A percentile compares a stretch with the other conserved stretches of the same genome.
Evolutionary conservation across 116 monocot genomes (phyloP).

Genomic region (Dioscorea cayenensis): DNA sequence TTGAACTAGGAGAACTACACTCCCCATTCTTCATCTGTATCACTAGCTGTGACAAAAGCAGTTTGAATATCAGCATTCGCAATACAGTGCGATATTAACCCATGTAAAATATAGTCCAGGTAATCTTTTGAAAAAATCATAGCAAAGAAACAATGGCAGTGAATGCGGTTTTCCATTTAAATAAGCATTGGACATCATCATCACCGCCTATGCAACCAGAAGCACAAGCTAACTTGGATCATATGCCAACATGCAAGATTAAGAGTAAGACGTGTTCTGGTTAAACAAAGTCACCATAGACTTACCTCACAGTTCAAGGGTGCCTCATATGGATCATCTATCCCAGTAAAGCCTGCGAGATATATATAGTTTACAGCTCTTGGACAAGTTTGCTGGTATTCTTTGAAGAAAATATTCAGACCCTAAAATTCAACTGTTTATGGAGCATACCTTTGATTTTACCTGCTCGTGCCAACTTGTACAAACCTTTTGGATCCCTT

Average conservation of each 20-base stretch:
- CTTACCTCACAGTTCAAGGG: constrained; percentile 71
- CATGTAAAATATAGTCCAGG: not conserved
- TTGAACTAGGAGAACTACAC: constrained; percentile 52
- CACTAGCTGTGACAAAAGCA: constrained; percentile 41
- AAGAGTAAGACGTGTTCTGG: not conserved
- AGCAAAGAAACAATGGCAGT: not conserved
- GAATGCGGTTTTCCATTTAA: not conserved
- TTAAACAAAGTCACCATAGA: not conserved
- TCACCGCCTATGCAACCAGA: not conserved
- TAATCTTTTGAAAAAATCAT: not conserved
- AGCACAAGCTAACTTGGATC: not conserved
- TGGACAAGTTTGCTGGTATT: not conserved
- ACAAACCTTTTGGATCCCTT: constrained; percentile 90
- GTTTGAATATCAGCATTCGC: not conserved
- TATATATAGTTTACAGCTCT: not conserved
- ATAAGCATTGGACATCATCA: not conserved
- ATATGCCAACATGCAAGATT: not conserved
- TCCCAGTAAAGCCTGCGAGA: constrained; percentile 76
- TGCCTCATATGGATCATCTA: constrained; percentile 88
- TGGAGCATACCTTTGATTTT: constrained; percentile 66
- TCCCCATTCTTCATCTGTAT: constrained; percentile 43
- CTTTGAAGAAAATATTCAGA: not conserved
- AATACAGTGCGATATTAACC: not conserved
- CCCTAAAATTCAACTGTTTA: constrained; percentile 2
- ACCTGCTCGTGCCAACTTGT: constrained; percentile 87